These are phyloP conservation scores for Tolypocladium ovalisporum DNA, from an alignment of 2,329 filamentous ascomycete genomes.

Conservation along the genomic window DNA sequence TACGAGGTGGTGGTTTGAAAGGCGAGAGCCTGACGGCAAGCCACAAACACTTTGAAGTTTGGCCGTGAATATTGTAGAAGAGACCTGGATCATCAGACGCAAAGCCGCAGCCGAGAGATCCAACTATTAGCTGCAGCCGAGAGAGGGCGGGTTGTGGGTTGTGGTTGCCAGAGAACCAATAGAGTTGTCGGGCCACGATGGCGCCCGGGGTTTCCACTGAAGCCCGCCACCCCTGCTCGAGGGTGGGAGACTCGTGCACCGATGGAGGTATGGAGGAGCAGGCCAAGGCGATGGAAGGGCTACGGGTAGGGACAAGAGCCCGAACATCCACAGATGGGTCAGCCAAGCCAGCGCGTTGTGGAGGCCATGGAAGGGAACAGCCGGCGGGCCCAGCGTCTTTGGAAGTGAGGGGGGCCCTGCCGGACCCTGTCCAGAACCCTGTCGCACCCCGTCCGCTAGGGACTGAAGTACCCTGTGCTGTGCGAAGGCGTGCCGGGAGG, in stretches of 20 bases:
- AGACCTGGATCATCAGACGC: conserved; percentile 1
- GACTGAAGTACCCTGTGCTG: neutral
- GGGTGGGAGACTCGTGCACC: neutral
- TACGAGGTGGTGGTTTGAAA: neutral
- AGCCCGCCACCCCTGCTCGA: conserved; percentile 3
- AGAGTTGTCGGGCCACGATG: neutral
- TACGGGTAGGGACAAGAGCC: neutral
- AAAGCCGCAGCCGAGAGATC: neutral
- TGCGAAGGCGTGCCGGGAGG: neutral
- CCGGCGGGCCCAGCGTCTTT: neutral
- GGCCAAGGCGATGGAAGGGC: neutral
- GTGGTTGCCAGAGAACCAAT: conserved; percentile 4
- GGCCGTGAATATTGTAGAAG: neutral
- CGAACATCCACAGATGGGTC: neutral
- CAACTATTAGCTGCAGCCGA: neutral
- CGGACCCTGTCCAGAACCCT: neutral
- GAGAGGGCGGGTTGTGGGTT: conserved; percentile 2
- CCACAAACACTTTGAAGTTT: neutral
- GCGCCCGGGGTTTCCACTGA: conserved; percentile 2
- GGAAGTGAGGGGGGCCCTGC: neutral
- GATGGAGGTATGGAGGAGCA: neutral
- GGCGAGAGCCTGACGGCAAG: neutral
- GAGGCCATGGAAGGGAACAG: neutral
- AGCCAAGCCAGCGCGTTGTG: neutral
- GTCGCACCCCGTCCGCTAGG: neutral